Percentiles rank a stretch among this genome's conserved stretches.
phyloP scores from a whole-genome alignment of 257 asterid genomes.

The Solanum sitiens region DNA sequence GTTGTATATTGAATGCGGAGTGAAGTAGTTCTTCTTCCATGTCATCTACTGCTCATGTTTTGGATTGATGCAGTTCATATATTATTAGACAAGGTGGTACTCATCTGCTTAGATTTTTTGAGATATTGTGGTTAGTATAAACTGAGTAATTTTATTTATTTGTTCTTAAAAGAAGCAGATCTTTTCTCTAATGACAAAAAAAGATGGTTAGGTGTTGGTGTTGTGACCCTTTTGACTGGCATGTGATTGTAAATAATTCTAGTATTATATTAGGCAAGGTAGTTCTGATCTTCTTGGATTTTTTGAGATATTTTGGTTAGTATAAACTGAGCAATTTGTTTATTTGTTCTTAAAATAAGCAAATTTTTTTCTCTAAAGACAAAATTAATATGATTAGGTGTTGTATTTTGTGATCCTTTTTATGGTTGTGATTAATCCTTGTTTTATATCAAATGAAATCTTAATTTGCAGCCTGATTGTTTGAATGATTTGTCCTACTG shows the following conservation, averaged over 20 bases:
- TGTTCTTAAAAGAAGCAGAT: not conserved
- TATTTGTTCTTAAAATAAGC: not conserved
- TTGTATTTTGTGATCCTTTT: not conserved
- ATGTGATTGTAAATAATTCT: not conserved
- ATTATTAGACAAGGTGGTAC: not conserved
- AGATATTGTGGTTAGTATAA: not conserved
- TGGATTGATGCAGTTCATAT: not conserved
- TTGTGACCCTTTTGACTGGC: not conserved
- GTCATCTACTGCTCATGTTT: not conserved
- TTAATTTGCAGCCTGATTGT: conserved; percentile 60
- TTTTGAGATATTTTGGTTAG: not conserved
- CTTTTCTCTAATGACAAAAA: not conserved
- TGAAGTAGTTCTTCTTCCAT: not conserved
- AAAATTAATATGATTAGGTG: not conserved
- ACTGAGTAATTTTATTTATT: not conserved
- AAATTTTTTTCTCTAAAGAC: not conserved
- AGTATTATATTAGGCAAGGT: not conserved
- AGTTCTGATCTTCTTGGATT: not conserved
- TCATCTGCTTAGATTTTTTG: not conserved
- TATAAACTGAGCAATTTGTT: not conserved
- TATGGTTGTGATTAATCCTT: not conserved
- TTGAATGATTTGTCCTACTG: conserved; percentile 70
- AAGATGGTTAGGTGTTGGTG: not conserved
- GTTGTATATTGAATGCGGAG: not conserved
- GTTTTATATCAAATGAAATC: not conserved